Evolutionary conservation across 1,139 yeast species (phyloP), one percentile per base, ranked within the genome.

Genomic region (Candida frijolesensis): DNA sequence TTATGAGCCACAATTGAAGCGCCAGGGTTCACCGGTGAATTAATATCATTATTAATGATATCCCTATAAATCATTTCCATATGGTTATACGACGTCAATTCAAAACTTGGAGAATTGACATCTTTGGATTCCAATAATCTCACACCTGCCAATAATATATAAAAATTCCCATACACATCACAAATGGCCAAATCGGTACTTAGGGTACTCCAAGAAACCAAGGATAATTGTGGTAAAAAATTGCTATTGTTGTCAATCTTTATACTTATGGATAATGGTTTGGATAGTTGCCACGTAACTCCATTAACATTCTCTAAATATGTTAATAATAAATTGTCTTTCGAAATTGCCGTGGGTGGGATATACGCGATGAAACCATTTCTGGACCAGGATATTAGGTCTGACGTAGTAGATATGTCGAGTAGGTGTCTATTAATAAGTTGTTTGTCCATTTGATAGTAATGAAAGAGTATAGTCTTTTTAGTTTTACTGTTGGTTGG

Each of bases 341-440:
- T 64, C n/a, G 57, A 48, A 16, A 57, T 49, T 30, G 55, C 45
- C 10, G 50, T 38, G 1, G 56, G 55, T 48, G 72, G 72, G 4
- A 81, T 70, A 57, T 82, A 86, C 1, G 92, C 94, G 22, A 88
- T 76, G 59, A 85, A 82, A 15, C 95, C 95, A 60, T 83, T 84
- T 54, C 81, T 77, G 16, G 91, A 85, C 96, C 95, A 88, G 16
- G 90, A 79, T 32, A 87, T 75, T 44, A 61, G 50, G 15, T 56
- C 48, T 11, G 60, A 49, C 22, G 55, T 48, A 2, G 46, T 46
- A 7, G 39, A 41, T 4, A 45, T 38, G 32, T 50, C 48, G 33
- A 47, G 45, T 40, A 55, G 39, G 30, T 54, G 48, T 34, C 48
- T 42, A 44, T 47, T 48, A 3, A 44, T 39, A 12, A 45, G 44